Percentiles rank a stretch among this genome's conserved stretches.
Conservation (phyloP, 768 basidiomycete genomes). For the Trametes sanguinea region DNA sequence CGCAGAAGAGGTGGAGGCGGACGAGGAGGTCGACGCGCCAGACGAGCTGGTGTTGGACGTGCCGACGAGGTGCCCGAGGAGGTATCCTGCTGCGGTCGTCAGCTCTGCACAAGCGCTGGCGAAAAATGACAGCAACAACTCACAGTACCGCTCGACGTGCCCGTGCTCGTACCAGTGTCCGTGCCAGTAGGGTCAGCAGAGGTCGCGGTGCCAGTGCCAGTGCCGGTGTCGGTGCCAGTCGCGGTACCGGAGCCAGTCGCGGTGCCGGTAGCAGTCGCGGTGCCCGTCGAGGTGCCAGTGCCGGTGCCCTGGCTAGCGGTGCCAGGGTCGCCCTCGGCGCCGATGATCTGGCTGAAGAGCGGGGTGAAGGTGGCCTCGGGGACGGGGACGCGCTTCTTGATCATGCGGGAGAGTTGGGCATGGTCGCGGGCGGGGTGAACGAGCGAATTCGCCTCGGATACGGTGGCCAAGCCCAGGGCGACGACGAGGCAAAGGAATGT, state of each 20-base stretch:
- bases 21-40: constrained; percentile 5
- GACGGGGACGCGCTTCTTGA: constrained; percentile 61
- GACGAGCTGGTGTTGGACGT: neutral
- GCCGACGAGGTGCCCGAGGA: neutral
- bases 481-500: constrained; percentile 65
- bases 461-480: constrained; percentile 48
- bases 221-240: neutral
- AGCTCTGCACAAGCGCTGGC: no score
- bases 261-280: constrained; percentile 24
- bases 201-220: constrained; percentile 15
- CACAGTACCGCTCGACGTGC: neutral
- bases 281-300: constrained; percentile 16
- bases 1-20: constrained; percentile 14
- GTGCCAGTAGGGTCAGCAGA: constrained; percentile 6
- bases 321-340: constrained; percentile 36
- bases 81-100: neutral
- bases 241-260: constrained; percentile 25
- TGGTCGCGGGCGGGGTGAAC: constrained; percentile 53
- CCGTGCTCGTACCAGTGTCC: neutral
- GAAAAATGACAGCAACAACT: neutral
- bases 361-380: constrained; percentile 15
- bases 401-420: constrained; percentile 58
- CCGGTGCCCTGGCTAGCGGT: constrained; percentile 14
- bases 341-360: constrained; percentile 25
- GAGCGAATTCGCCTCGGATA: constrained; percentile 50